phyloP scores from a whole-genome alignment of 441 rosid species.

The Mallotus japonicus region DNA sequence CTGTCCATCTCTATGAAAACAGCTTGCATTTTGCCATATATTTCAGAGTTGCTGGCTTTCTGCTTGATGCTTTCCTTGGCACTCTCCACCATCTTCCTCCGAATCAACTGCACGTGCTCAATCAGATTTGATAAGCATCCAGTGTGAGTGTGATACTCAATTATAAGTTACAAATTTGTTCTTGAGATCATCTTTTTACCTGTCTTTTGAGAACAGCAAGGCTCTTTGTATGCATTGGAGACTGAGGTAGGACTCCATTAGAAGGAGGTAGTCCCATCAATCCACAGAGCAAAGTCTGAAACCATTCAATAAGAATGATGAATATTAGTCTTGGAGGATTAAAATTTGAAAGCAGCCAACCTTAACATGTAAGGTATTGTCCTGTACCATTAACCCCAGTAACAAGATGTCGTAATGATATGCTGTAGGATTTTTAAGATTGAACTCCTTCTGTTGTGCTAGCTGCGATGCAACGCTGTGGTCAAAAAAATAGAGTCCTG shows the following conservation, averaged over 20 bases:
- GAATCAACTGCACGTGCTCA: conserved; percentile 30
- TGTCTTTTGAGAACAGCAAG: conserved; percentile 58
- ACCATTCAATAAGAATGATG: neutral
- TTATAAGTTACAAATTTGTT: neutral
- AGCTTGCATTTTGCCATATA: conserved; percentile 46
- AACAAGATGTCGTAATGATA: conserved; percentile 52
- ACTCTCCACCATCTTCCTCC: conserved; percentile 45
- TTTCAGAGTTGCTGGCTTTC: conserved; percentile 44
- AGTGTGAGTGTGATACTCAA: neutral
- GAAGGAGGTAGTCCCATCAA: conserved; percentile 58
- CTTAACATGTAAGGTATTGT: neutral
- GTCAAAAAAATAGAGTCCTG: conserved; percentile 61
- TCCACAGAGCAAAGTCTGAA: conserved; percentile 57
- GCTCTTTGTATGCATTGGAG: conserved; percentile 65
- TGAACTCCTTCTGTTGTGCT: conserved; percentile 65
- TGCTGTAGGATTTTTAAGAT: conserved; percentile 57
- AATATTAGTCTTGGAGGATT: neutral
- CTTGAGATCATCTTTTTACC: conserved; percentile 24
- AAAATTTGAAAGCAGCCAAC: neutral
- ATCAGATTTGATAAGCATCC: neutral
- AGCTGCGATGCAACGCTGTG: conserved; percentile 58
- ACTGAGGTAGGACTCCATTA: conserved; percentile 60
- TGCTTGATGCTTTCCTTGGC: conserved; percentile 48
- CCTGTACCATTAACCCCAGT: conserved; percentile 43
- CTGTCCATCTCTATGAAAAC: conserved; percentile 43